Base-by-base conservation (phyloP, 257 asterid species). In the Striga asiatica region DNA sequence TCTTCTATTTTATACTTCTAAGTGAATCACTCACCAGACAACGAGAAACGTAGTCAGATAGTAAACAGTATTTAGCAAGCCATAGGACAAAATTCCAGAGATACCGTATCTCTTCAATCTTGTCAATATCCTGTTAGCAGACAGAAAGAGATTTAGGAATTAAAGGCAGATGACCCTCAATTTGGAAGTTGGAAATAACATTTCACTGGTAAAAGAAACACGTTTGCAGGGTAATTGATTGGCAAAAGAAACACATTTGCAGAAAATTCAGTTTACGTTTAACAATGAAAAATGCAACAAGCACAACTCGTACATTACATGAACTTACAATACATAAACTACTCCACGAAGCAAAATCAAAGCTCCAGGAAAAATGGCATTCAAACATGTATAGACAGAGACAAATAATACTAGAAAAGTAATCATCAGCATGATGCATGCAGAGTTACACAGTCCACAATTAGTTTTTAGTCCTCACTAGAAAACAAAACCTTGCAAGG, bases 1-100 rank as follows among this genome's bases (percentile, higher is more conserved):
- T 42, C 11, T 20, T 9, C 39, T 48, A 16, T 38, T 7, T 17
- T 17, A 42, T 4, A n/a, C n/a, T 12, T 28, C 14, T 3, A 39
- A 39, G 37, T 52, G 35, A 18, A 37, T 41, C 48, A 67, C 94
- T 78, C 67, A 89, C 97, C 97, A 89, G 67, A 89, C 94, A 20
- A 86, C 77, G 17, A 89, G 94, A 69, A 89, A 89, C 32, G 94
- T 81, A 42, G 85, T 75, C 60, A 79, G 81, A 67, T 89, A 86
- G 80, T 86, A 89, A 43, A 77, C 93, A 47, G 96, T 89, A 59
- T 89, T 89, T 34, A 89, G 82, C 45, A 89, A 71, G 52, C 97
- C 97, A 55, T 89, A 89, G 28, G 97, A 78, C 74, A 89, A 76
- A 65, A 86, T 72, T 56, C 97, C 97, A 1, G 94, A 71, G 65